These are phyloP conservation scores for Dentipellis fragilis DNA, from an alignment of 768 basidiomycete genomes.

Conservation along the genomic window DNA sequence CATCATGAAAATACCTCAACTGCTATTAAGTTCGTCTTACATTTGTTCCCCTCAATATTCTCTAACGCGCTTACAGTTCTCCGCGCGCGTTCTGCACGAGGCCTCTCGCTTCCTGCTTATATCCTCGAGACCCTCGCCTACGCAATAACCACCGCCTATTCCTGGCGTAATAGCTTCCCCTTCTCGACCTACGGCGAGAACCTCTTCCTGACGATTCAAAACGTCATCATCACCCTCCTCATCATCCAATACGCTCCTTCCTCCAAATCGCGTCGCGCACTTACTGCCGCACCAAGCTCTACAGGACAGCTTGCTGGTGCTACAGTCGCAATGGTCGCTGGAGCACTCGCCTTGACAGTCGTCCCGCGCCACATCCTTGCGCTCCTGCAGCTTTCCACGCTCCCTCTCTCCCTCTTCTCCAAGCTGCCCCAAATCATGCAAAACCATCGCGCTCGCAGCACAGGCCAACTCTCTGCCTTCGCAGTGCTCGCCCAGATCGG, in stretches of 20 bases:
- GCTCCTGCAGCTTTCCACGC: constrained; percentile 71
- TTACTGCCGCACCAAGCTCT: constrained; percentile 13
- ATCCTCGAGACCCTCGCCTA: constrained; percentile 87
- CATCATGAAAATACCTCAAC: constrained; percentile 94
- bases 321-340: constrained; percentile 23
- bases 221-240: constrained; percentile 79
- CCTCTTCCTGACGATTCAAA: constrained; percentile 85
- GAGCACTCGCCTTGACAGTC: constrained; percentile 32
- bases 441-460: constrained; percentile 65
- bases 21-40: constrained; percentile 63
- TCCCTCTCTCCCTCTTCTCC: constrained; percentile 86
- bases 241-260: constrained; percentile 59
- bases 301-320: constrained; percentile 23
- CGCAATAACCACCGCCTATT: constrained; percentile 83
- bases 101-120: constrained; percentile 81
- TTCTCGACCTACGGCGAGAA: constrained; percentile 99
- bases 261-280: constrained; percentile 9
- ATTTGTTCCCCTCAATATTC: background rate
- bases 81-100: constrained; percentile 66
- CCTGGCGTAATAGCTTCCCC: constrained; percentile 76
- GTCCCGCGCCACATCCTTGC: constrained; percentile 45
- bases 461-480: constrained; percentile 91
- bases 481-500: constrained; percentile 81
- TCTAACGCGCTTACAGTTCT: constrained; percentile 38
- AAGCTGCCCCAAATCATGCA: constrained; percentile 90